A percentile compares a stretch with the other conserved stretches of the same genome.
phyloP scores from a whole-genome alignment of 768 basidiomycete genomes.

The Lactifluus subvellereus region DNA sequence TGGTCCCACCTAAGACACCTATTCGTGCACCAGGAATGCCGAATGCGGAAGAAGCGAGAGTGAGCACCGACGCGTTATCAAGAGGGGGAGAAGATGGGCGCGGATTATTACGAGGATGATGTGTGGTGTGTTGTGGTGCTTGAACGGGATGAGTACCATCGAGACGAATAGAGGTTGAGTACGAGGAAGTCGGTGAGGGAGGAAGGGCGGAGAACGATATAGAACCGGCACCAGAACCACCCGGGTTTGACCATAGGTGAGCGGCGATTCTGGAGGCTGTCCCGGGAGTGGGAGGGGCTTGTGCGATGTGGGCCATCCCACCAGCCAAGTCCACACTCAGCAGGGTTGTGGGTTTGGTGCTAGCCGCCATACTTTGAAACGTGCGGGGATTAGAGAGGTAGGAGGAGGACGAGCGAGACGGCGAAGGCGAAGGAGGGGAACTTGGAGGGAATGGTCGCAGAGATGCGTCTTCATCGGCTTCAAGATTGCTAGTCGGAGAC shows the following conservation, averaged over 20 bases:
- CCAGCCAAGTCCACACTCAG: constrained; percentile 83
- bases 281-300: constrained; percentile 61
- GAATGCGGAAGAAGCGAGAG: constrained; percentile 90
- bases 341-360: constrained; percentile 92
- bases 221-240: constrained; percentile 48
- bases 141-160: constrained; percentile 46
- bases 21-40: constrained; percentile 57
- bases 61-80: constrained; percentile 89
- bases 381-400: constrained; percentile 78
- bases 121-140: constrained; percentile 84
- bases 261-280: constrained; percentile 48
- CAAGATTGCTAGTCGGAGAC: constrained; percentile 69
- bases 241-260: constrained; percentile 45
- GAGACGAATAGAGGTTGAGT: constrained; percentile 35
- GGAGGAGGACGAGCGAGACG: constrained; percentile 77
- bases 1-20: constrained; percentile 29
- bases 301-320: constrained; percentile 89
- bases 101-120: constrained; percentile 94
- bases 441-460: constrained; percentile 86
- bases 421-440: constrained; percentile 79
- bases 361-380: constrained; percentile 76
- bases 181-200: constrained; percentile 40
- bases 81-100: constrained; percentile 85
- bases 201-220: constrained; percentile 72
- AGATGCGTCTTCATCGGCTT: constrained; percentile 94